These are phyloP conservation scores for Alloteropsis angusta DNA, from an alignment of 202 grass and related monocot species.

Conservation along the genomic window DNA sequence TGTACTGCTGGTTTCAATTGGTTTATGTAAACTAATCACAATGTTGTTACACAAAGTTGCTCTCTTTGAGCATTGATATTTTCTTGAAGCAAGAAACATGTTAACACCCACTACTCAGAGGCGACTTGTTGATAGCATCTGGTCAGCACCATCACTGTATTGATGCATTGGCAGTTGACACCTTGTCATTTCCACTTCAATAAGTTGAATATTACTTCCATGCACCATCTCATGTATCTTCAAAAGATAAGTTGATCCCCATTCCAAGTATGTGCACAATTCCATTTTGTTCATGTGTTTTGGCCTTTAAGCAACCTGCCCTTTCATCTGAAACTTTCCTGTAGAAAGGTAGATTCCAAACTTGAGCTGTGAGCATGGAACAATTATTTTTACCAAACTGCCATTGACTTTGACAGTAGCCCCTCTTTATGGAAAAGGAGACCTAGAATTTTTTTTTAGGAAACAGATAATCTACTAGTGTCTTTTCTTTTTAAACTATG, in stretches of 20 bases:
- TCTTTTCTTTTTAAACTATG: background rate
- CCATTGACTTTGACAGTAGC: background rate
- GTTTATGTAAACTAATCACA: background rate
- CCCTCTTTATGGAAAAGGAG: background rate
- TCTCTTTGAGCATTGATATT: background rate
- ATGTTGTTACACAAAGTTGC: background rate
- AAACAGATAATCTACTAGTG: background rate
- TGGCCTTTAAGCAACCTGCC: slow-evolving; percentile 28
- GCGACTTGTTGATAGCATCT: slow-evolving; percentile 17
- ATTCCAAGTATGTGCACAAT: background rate
- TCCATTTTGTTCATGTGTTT: slow-evolving; percentile 27
- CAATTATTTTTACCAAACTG: slow-evolving; percentile 13
- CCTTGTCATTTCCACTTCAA: slow-evolving; percentile 24
- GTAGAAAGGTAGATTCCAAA: slow-evolving; percentile 39
- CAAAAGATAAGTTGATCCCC: background rate
- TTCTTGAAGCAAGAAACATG: background rate
- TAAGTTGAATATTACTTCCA: slow-evolving; percentile 14
- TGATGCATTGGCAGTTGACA: background rate
- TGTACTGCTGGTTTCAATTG: background rate
- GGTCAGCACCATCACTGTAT: background rate
- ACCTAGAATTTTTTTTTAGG: background rate
- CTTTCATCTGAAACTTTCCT: slow-evolving; percentile 31
- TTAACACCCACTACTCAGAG: slow-evolving; percentile 1
- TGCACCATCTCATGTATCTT: slow-evolving; percentile 16
- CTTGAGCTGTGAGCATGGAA: slow-evolving; percentile 36